Percentiles rank a stretch among this genome's conserved stretches.
These are phyloP conservation scores for Phytophthora lateralis DNA, from an alignment of 352 stramenopile species.

Conservation along the genomic window DNA sequence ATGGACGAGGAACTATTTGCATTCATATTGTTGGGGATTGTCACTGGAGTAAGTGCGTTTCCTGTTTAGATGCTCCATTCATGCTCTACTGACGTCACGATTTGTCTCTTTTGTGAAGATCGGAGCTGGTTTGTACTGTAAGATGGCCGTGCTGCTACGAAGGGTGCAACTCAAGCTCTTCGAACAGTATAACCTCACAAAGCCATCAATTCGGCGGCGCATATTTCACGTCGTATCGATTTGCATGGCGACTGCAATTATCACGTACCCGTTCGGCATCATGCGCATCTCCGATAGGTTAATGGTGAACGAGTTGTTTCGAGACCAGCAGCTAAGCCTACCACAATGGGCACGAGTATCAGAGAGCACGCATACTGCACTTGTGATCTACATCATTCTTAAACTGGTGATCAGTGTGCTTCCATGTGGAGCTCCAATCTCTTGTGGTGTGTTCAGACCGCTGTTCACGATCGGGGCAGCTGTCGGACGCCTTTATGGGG, in stretches of 20 bases:
- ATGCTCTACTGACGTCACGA: background rate
- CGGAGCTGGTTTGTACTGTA: conserved; percentile 69
- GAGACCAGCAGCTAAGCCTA: conserved; percentile 59
- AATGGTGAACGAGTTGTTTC: conserved; percentile 83
- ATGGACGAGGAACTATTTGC: conserved; percentile 82
- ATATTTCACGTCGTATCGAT: conserved; percentile 68
- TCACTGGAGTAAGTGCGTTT: conserved; percentile 59
- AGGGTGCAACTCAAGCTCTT: conserved; percentile 61
- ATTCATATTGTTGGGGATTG: conserved; percentile 65
- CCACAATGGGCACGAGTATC: conserved; percentile 70
- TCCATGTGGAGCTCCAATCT: conserved; percentile 72
- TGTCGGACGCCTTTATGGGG: conserved; percentile 73
- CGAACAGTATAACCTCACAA: conserved; percentile 50
- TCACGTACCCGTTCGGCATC: conserved; percentile 76
- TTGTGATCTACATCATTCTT: conserved; percentile 75
- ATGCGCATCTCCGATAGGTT: conserved; percentile 71
- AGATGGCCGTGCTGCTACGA: conserved; percentile 49
- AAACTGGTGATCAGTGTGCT: conserved; percentile 78
- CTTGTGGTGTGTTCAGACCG: conserved; percentile 81
- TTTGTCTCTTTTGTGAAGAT: conserved; percentile 37
- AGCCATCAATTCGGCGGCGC: conserved; percentile 57
- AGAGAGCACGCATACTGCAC: conserved; percentile 55
- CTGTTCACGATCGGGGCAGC: conserved; percentile 85
- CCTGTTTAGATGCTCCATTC: background rate
- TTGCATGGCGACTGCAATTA: conserved; percentile 53